Evolutionary conservation across 306 rosid species (phyloP).

Genomic region (Carpinus fangiana): DNA sequence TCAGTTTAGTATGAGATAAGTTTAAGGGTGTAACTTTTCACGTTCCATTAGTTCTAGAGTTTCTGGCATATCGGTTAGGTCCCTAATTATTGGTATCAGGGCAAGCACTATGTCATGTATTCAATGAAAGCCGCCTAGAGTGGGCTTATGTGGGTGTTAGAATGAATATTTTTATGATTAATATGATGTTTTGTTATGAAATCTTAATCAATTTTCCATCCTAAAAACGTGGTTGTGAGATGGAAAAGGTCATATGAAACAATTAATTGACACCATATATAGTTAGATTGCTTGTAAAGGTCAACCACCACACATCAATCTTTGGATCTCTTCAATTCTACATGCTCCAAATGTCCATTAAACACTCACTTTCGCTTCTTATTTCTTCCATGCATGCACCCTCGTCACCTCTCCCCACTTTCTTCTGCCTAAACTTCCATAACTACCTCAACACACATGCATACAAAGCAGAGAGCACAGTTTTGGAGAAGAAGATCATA

Average conservation of each 20-base stretch:
- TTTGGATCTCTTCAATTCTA: not conserved
- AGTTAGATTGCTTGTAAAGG: not conserved
- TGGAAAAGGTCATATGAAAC: conserved; percentile 2
- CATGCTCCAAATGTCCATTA: not conserved
- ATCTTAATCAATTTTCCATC: not conserved
- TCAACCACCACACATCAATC: not conserved
- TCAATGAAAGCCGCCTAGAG: too few relatives aligned
- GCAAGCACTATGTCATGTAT: too few relatives aligned
- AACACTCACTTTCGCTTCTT: not conserved
- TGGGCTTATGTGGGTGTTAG: too few relatives aligned
- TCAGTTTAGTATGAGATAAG: too few relatives aligned
- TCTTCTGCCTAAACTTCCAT: not conserved
- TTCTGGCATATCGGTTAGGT: too few relatives aligned
- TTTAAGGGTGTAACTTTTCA: too few relatives aligned
- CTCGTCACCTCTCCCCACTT: not conserved
- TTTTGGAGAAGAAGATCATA: not conserved
- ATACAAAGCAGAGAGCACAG: not conserved
- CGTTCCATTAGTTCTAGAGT: too few relatives aligned
- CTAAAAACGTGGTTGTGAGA: conserved; percentile 7
- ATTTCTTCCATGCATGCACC: not conserved
- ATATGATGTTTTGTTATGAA: not conserved
- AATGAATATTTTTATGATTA: not conserved
- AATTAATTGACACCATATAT: not conserved
- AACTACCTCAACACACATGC: not conserved
- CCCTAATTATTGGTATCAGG: too few relatives aligned